phyloP scores from a whole-genome alignment of 768 basidiomycete species.

The Naematelia encephala region DNA sequence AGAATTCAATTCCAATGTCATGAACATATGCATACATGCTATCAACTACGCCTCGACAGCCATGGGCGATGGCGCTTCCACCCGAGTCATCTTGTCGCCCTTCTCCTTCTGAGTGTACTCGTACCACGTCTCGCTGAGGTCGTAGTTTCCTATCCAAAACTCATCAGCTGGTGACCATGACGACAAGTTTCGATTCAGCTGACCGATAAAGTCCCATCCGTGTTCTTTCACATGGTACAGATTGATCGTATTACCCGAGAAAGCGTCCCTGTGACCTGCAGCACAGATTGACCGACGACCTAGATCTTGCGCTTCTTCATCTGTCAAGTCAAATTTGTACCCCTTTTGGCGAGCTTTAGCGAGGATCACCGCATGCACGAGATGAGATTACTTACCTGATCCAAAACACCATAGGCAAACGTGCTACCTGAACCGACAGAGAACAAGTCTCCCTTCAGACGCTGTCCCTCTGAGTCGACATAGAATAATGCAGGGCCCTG shows the following conservation, averaged over 20 bases:
- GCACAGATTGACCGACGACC: slow-evolving; percentile 92
- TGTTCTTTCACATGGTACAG: slow-evolving; percentile 91
- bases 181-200: slow-evolving; percentile 24
- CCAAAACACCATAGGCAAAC: slow-evolving; percentile 97
- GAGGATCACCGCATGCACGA: no score
- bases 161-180: slow-evolving; percentile 12
- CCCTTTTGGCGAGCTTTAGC: slow-evolving; percentile 29
- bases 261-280: slow-evolving; percentile 73
- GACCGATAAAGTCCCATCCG: slow-evolving; percentile 95
- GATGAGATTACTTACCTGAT: slow-evolving; percentile 81
- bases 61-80: slow-evolving; percentile 12
- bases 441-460: slow-evolving; percentile 95
- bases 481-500: slow-evolving; percentile 93
- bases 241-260: slow-evolving; percentile 74
- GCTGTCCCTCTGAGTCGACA: slow-evolving; percentile 94
- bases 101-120: slow-evolving; percentile 56
- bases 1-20: not conserved
- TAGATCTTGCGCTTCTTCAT: slow-evolving; percentile 90
- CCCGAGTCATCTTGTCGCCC: slow-evolving; percentile 23
- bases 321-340: slow-evolving; percentile 77
- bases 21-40: not conserved
- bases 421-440: slow-evolving; percentile 98
- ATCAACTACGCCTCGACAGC: slow-evolving; percentile 13
- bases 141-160: slow-evolving; percentile 78
- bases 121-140: slow-evolving; percentile 85